Evolutionary conservation across 805 yeast genomes (phyloP), one percentile per base, ranked within the genome.

Genomic region (Wickerhamiella kurtzmanii): DNA sequence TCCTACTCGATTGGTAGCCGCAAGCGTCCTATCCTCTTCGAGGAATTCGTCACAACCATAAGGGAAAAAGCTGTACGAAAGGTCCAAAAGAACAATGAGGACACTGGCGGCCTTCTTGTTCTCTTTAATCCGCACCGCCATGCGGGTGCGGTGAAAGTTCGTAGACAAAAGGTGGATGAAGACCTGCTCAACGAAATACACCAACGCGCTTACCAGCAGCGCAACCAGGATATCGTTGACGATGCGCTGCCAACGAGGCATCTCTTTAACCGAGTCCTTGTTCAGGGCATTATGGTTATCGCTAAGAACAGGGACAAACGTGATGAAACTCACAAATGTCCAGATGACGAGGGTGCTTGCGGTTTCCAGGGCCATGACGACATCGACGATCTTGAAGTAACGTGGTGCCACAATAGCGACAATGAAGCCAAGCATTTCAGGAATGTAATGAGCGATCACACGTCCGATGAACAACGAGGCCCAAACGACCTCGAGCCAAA

Each of bases 401-500:
- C 53, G 38, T 3, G 67, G 66, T n/a, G 56, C 48, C 19, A 65
- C 47, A 19, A 65, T 52, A 2, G 65, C 60, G 19, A 63, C 50
- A 11, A 65, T 5, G 22, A 57, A 44, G 9, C 58, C 61, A 15
- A 51, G 49, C 2, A 61, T 40, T 25, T 48, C 49, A 5, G 69
- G 69, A 22, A 63, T 42, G 46, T 63, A 53, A 44, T 59, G 65
- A n/a, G 69, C 62, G 25, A 63, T 47, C 3, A 63, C 47, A 17
- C 62, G 52, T 16, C 61, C 49, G n/a, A 64, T 51, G 55, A 59
- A 64, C 38, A 63, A 53, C 11, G 67, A 49, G 6, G 60, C 67
- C 70, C 69, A 66, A 25, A 57, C 62, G 20, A 65, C 62, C 49
- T 66, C 70, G 5, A 63, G 55, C 70, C 70, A 66, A 38, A 66